Percentiles rank a stretch among this genome's conserved stretches.
Evolutionary conservation across 2,329 filamentous ascomycete genomes (phyloP).

Genomic region (Colletotrichum tamarilloi): DNA sequence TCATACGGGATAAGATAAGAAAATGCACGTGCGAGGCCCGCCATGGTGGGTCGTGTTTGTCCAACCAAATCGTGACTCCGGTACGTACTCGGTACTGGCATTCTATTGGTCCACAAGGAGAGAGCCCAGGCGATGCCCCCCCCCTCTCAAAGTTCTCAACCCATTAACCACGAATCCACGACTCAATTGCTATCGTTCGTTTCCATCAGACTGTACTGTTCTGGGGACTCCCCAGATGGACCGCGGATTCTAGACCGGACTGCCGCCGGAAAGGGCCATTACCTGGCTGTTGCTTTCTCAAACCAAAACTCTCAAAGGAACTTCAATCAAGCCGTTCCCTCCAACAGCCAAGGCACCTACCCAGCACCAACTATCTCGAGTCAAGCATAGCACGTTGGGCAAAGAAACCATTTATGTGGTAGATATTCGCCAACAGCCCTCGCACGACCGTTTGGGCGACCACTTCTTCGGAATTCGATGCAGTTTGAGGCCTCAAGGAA

Average conservation of each 20-base stretch:
- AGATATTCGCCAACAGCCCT: background rate
- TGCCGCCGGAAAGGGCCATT: background rate
- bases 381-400: background rate
- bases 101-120: background rate
- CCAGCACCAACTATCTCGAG: background rate
- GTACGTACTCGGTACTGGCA: background rate
- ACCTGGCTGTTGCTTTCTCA: background rate
- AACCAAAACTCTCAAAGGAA: background rate
- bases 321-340: background rate
- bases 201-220: background rate
- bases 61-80: background rate
- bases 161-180: background rate
- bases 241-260: background rate
- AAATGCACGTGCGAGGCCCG: background rate
- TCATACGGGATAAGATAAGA: background rate
- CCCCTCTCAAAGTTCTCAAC: background rate
- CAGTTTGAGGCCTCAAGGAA: background rate
- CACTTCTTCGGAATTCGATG: background rate
- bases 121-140: background rate
- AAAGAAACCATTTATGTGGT: background rate
- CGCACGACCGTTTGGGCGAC: background rate
- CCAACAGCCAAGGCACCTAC: background rate
- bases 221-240: conserved; percentile 1
- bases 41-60: background rate
- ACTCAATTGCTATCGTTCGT: background rate